Base-by-base conservation (phyloP, 2,329 filamentous ascomycete genomes). In the Cordyceps tenuipes region DNA sequence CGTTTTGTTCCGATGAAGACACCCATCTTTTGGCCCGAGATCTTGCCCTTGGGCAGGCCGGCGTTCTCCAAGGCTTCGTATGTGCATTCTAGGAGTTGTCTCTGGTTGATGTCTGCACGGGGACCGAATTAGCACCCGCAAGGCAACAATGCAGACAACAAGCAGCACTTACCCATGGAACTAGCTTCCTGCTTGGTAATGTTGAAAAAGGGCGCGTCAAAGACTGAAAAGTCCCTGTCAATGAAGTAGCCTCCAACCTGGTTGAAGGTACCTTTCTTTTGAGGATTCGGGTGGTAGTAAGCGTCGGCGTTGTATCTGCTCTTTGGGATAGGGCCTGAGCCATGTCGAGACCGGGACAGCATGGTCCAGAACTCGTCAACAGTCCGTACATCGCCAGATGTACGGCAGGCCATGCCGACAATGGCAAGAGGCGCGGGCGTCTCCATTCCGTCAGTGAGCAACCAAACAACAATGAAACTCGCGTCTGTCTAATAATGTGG, bases 41-140 rank as follows among this genome's bases (percentile, higher is more conserved):
- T 73, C 8, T 68, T 65, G 31, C 79, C 76, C 64, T 61, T 61
- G 41, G 61, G 73, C 19, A 81, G 72, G 9, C 79, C 80, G 1
- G 79, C 79, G 60, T 77, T 80, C 64, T 83, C 80, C 10, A 83
- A 69, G 0, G 79, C 79, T 66, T 83, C 80, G 61, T 79, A 83
- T 0, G 78, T 77, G 61, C 77, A 80, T 66, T 83, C 80, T 1
- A 82, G 71, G 8, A 81, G 71, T 21, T 81, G 70, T 1, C 81
- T 73, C 61, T 82, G 79, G 62, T 82, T 80, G 0, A 81, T 81
- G 53, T 83, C 80, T 67, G 62, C 17, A 29, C 7, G 7, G 29
- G 5, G 3, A n/a, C 3, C n/a, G 9, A 13, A 34, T 61, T 46
- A 61, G 59, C 29, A 43, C 34, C 10, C 10, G 47, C 23, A 8